phyloP scores from a whole-genome alignment of 805 yeast genomes.

The Hanseniaspora clermontiae region DNA sequence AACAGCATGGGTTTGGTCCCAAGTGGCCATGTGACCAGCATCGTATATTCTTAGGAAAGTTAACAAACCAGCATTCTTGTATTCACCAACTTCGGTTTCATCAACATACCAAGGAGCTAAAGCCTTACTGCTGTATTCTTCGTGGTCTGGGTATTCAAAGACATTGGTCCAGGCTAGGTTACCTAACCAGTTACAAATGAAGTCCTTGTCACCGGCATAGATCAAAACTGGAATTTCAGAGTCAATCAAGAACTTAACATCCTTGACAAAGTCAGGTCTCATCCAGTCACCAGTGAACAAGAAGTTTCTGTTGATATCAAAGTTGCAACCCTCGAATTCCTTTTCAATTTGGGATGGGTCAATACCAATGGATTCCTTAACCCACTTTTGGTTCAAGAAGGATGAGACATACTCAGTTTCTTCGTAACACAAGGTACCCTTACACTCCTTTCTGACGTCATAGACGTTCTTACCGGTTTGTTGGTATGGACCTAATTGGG shows the following conservation, averaged over 20 bases:
- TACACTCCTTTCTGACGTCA: slow-evolving; percentile 75
- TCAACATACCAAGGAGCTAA: slow-evolving; percentile 34
- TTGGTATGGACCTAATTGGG: slow-evolving; percentile 68
- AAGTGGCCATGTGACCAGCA: slow-evolving; percentile 96
- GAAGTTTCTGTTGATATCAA: slow-evolving; percentile 67
- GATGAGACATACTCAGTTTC: slow-evolving; percentile 61
- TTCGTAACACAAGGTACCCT: slow-evolving; percentile 66
- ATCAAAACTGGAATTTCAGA: slow-evolving; percentile 66
- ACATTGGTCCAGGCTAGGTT: slow-evolving; percentile 74
- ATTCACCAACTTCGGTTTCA: slow-evolving; percentile 53
- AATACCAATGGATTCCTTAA: slow-evolving; percentile 74
- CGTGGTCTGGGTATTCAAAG: slow-evolving; percentile 53
- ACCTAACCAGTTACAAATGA: slow-evolving; percentile 94
- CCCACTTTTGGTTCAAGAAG: slow-evolving; percentile 65
- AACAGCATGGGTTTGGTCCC: slow-evolving; percentile 68
- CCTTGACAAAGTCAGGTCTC: slow-evolving; percentile 66
- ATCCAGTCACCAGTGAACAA: slow-evolving; percentile 81
- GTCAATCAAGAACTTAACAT: slow-evolving; percentile 60
- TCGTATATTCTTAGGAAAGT: slow-evolving; percentile 75
- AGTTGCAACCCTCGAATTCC: slow-evolving; percentile 64
- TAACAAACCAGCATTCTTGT: slow-evolving; percentile 52
- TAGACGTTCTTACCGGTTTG: slow-evolving; percentile 82
- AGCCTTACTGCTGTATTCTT: slow-evolving; percentile 38
- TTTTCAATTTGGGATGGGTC: slow-evolving; percentile 31
- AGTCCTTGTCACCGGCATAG: slow-evolving; percentile 94